phyloP scores from a whole-genome alignment of 768 basidiomycete genomes.

The Imleria badia region DNA sequence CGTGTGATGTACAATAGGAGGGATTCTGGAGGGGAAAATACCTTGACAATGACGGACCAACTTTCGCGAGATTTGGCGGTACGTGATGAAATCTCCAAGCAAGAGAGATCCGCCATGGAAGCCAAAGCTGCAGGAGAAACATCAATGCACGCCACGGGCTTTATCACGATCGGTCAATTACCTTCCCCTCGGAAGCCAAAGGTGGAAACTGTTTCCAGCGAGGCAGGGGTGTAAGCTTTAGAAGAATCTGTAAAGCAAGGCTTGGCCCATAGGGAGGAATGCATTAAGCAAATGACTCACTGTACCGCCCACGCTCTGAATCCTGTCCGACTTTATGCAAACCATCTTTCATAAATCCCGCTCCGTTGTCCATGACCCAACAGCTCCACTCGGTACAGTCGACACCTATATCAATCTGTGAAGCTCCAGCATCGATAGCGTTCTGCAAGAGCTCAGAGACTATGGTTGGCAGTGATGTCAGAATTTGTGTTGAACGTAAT shows the following conservation, averaged over 20 bases:
- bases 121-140: slow-evolving; percentile 60
- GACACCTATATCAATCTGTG: slow-evolving; percentile 66
- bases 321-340: slow-evolving; percentile 54
- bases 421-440: slow-evolving; percentile 78
- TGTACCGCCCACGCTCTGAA: slow-evolving; percentile 59
- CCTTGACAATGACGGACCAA: slow-evolving; percentile 81
- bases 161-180: slow-evolving; percentile 27
- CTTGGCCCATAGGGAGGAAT: not conserved
- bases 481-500: slow-evolving; percentile 79
- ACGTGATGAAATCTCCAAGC: slow-evolving; percentile 82
- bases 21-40: slow-evolving; percentile 24
- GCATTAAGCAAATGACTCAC: slow-evolving; percentile 42
- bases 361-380: slow-evolving; percentile 85
- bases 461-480: slow-evolving; percentile 79
- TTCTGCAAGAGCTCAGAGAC: slow-evolving; percentile 89
- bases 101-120: slow-evolving; percentile 76
- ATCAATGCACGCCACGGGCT: slow-evolving; percentile 7
- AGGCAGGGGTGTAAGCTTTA: slow-evolving; percentile 57
- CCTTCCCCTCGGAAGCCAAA: slow-evolving; percentile 97
- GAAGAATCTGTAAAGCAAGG: slow-evolving; percentile 56
- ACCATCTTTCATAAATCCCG: slow-evolving; percentile 65
- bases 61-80: slow-evolving; percentile 59
- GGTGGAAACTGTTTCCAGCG: slow-evolving; percentile 53
- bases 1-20: not conserved
- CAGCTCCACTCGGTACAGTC: slow-evolving; percentile 78